A percentile compares a stretch with the other conserved stretches of the same genome.
phyloP scores from a whole-genome alignment of 495 filamentous ascomycete genomes.

The Neurospora sp. region DNA sequence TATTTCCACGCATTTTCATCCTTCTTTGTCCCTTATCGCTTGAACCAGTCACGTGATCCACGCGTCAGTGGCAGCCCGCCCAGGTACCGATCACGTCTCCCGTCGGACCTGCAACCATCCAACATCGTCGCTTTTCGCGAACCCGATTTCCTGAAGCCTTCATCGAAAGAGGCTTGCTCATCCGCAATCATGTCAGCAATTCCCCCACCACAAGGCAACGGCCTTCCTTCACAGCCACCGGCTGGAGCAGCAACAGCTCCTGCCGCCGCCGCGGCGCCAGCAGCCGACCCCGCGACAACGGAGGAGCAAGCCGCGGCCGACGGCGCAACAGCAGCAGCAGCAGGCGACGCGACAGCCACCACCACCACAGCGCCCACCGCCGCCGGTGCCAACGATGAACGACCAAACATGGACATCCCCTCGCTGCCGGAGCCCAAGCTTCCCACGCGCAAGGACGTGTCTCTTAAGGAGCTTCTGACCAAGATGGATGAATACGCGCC shows the following conservation, averaged over 20 bases:
- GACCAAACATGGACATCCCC: neutral
- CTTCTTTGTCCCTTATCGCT: neutral
- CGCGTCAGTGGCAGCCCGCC: neutral
- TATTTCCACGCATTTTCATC: neutral
- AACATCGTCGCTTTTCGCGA: neutral
- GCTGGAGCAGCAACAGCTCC: neutral
- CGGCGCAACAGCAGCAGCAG: neutral
- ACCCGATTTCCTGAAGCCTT: neutral
- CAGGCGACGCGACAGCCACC: neutral
- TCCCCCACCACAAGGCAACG: neutral
- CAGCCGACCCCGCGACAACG: slow-evolving; percentile 11
- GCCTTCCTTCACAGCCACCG: neutral
- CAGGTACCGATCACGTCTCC: neutral
- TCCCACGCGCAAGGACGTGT: slow-evolving; percentile 78
- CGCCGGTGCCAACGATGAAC: slow-evolving; percentile 6
- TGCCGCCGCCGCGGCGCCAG: neutral
- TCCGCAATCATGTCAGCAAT: neutral
- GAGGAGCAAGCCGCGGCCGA: slow-evolving; percentile 9
- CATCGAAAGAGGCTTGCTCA: neutral
- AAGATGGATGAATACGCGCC: slow-evolving; percentile 99
- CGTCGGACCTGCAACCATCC: neutral
- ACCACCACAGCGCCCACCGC: neutral
- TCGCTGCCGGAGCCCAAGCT: slow-evolving; percentile 28
- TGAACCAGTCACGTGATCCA: neutral
- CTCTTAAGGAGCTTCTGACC: slow-evolving; percentile 75